phyloP scores from a whole-genome alignment of 2,329 filamentous ascomycete genomes.

The Cercospora zeina region DNA sequence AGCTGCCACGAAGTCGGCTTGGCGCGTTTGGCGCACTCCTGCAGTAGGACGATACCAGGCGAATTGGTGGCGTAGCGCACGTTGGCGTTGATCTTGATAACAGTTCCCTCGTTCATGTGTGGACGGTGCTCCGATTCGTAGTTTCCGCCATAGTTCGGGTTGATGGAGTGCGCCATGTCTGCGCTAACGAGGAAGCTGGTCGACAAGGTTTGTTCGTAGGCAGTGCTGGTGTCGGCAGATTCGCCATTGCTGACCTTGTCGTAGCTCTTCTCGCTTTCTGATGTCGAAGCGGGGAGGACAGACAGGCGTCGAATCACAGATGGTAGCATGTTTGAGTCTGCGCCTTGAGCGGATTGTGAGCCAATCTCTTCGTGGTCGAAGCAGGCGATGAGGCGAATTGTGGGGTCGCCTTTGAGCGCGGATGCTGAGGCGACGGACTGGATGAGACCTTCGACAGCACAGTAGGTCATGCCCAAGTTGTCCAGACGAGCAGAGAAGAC shows the following conservation, averaged over 20 bases:
- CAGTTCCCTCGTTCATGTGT: conserved; percentile 92
- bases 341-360: conserved; percentile 86
- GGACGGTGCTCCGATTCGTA: conserved; percentile 90
- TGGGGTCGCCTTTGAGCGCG: conserved; percentile 71
- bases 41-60: conserved; percentile 86
- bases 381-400: conserved; percentile 86
- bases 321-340: conserved; percentile 87
- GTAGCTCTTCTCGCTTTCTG: conserved; percentile 64
- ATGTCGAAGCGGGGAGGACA: conserved; percentile 65
- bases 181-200: conserved; percentile 92
- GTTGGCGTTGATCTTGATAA: conserved; percentile 98
- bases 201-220: conserved; percentile 88
- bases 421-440: conserved; percentile 66
- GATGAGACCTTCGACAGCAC: conserved; percentile 81
- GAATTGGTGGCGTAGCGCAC: conserved; percentile 96
- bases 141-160: conserved; percentile 91
- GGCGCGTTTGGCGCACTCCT: conserved; percentile 72
- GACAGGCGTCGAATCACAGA: conserved; percentile 83
- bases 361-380: conserved; percentile 99
- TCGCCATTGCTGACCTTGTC: conserved; percentile 55
- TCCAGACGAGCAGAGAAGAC: conserved; percentile 95
- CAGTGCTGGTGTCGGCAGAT: conserved; percentile 67
- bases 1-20: conserved; percentile 45
- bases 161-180: conserved; percentile 95
- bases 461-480: conserved; percentile 96